These are phyloP conservation scores for Sequoiadendron giganteum DNA, from an alignment of 75 land plant genomes.

Conservation along the genomic window DNA sequence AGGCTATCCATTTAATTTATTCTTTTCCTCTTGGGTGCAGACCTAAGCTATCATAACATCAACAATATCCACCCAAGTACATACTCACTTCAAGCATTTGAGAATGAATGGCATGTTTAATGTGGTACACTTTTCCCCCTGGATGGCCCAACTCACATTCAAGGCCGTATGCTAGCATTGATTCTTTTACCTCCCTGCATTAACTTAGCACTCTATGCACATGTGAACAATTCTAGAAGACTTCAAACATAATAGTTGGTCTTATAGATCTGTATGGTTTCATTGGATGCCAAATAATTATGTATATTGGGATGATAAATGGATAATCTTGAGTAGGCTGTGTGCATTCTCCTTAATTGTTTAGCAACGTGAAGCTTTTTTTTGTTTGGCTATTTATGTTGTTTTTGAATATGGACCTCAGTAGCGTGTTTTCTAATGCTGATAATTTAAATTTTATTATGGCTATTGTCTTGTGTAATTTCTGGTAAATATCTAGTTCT, in stretches of 20 bases:
- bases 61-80: neutral
- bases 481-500: neutral
- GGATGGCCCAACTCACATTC: neutral
- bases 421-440: neutral
- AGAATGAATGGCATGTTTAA: neutral
- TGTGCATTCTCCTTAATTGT: neutral
- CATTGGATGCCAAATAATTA: neutral
- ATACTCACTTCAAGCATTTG: neutral
- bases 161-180: neutral
- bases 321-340: neutral
- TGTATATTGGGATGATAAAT: neutral
- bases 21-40: too few species aligned
- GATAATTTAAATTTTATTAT: neutral
- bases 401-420: neutral
- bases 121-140: neutral
- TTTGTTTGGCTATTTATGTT: neutral
- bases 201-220: neutral
- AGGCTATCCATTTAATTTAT: too few species aligned
- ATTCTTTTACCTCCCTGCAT: neutral
- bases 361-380: neutral
- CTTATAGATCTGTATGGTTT: neutral
- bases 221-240: neutral
- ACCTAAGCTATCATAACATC: too few species aligned
- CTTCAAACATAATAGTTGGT: neutral
- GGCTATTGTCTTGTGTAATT: neutral